A percentile compares a stretch with the other conserved stretches of the same genome.
These are phyloP conservation scores for Ustulina deusta DNA, from an alignment of 2,329 filamentous ascomycete genomes.

Conservation along the genomic window DNA sequence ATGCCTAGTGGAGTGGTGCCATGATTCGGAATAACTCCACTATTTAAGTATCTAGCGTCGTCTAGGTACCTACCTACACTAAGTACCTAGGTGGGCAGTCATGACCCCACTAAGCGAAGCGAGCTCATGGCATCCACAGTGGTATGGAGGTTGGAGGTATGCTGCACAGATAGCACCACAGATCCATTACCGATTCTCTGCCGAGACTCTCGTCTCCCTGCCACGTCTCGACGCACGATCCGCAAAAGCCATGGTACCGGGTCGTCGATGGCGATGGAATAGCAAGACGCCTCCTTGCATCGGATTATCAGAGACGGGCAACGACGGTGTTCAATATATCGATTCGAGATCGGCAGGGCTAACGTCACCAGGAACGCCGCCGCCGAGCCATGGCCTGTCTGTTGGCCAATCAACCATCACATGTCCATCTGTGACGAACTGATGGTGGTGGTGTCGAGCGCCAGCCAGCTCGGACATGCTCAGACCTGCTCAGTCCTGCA, in stretches of 20 bases:
- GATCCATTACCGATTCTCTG: no score
- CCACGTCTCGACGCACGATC: not conserved
- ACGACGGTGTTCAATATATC: not conserved
- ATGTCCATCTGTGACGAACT: conserved; percentile 27
- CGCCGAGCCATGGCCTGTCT: conserved; percentile 5
- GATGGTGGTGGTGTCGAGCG: conserved; percentile 32
- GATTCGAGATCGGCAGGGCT: conserved; percentile 18
- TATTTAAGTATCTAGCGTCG: not conserved
- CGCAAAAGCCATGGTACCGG: not conserved
- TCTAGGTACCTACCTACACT: not conserved
- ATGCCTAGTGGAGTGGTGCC: not conserved
- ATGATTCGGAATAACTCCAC: not conserved
- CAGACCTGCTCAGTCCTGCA: conserved; percentile 3
- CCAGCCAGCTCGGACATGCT: conserved; percentile 4
- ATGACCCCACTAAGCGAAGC: conserved; percentile 19
- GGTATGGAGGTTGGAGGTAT: not conserved
- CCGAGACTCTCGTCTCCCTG: not conserved
- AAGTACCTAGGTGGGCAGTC: not conserved
- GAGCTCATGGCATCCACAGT: not conserved
- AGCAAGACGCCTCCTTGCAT: not conserved
- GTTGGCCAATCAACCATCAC: conserved; percentile 34
- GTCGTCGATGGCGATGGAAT: not conserved
- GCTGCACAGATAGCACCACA: conserved; percentile 8
- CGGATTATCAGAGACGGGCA: not conserved
- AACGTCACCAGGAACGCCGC: conserved; percentile 22